phyloP scores from a whole-genome alignment of 2,329 filamentous ascomycete genomes.

The Cordyceps pruinosa region DNA sequence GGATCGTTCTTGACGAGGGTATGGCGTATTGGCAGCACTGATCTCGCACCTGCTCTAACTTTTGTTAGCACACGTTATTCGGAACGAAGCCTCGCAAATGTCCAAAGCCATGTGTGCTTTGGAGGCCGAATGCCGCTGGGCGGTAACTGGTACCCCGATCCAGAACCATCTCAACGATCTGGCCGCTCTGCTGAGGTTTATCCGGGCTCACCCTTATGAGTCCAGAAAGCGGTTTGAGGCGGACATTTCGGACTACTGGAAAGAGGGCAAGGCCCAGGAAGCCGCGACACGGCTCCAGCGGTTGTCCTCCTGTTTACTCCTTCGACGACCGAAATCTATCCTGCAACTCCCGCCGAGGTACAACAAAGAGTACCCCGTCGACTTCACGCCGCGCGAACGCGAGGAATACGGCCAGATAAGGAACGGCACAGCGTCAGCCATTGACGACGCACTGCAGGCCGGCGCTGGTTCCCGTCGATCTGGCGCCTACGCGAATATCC shows the following conservation, averaged over 20 bases:
- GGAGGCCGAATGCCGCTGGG: conserved; percentile 32
- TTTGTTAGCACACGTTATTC: conserved; percentile 33
- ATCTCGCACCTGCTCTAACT: not conserved
- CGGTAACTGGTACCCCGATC: conserved; percentile 41
- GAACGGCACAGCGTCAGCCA: conserved; percentile 20
- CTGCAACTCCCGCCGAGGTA: conserved; percentile 31
- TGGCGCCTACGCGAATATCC: conserved; percentile 34
- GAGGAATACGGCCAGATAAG: conserved; percentile 27
- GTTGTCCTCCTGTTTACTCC: conserved; percentile 30
- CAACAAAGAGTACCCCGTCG: conserved; percentile 28
- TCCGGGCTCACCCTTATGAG: conserved; percentile 33
- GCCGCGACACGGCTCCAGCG: conserved; percentile 33
- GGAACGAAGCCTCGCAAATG: conserved; percentile 28
- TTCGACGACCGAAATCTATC: conserved; percentile 32
- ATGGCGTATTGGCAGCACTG: not conserved
- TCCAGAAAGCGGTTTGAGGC: conserved; percentile 31
- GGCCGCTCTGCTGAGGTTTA: conserved; percentile 34
- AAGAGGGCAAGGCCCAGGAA: conserved; percentile 27
- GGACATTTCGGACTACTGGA: conserved; percentile 34
- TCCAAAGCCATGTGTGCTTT: conserved; percentile 31
- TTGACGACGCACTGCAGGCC: conserved; percentile 29
- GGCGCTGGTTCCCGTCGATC: conserved; percentile 11
- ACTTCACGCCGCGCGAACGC: conserved; percentile 31
- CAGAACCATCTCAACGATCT: conserved; percentile 35
- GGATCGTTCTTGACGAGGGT: not conserved